These are phyloP conservation scores for Aspergillus tubingensis DNA, from an alignment of 2,329 filamentous ascomycete genomes.

Conservation along the genomic window DNA sequence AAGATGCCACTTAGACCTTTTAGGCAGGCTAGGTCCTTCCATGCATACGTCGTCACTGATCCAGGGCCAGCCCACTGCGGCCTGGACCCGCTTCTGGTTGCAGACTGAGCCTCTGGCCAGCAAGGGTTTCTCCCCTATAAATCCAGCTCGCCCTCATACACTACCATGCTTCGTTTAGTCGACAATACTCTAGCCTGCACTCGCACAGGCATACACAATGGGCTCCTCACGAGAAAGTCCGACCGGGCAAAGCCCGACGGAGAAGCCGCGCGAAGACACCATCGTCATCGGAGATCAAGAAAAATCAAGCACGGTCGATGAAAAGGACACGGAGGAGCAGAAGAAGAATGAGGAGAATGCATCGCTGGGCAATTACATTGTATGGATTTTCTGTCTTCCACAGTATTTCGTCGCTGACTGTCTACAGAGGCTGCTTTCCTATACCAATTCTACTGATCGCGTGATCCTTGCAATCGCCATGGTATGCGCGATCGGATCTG, in stretches of 20 bases:
- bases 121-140: not conserved
- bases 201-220: not conserved
- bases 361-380: conserved; percentile 19
- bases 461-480: conserved; percentile 23
- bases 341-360: conserved; percentile 7
- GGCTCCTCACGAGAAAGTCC: not conserved
- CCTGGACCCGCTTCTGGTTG: not conserved
- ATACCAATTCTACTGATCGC: conserved; percentile 22
- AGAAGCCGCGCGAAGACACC: not conserved
- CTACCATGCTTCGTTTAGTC: not conserved
- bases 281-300: not conserved
- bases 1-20: not conserved
- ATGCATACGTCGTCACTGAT: not conserved
- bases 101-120: not conserved
- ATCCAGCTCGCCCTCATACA: not conserved
- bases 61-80: not conserved
- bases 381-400: not conserved
- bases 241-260: not conserved
- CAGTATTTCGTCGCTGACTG: not conserved
- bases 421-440: conserved; percentile 26
- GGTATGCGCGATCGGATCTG: conserved; percentile 27
- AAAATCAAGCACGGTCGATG: too few relatives aligned
- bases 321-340: not conserved
- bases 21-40: too few relatives aligned
- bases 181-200: not conserved